Evolutionary conservation across 352 stramenopile genomes (phyloP), one percentile per base, ranked within the genome.

Genomic region (Phytophthora sansomeana): DNA sequence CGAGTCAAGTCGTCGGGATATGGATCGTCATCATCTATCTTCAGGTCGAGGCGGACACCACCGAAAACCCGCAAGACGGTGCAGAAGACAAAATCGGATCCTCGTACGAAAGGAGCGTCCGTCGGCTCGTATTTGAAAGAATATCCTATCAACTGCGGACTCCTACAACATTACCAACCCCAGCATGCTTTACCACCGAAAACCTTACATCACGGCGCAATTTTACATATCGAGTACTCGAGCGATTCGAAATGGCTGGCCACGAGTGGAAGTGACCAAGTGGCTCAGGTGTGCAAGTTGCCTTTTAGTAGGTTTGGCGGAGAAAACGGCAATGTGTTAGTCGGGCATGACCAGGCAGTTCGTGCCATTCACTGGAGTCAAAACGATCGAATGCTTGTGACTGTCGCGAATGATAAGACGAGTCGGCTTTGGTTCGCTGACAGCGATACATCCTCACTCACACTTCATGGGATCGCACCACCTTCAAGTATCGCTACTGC

Each of bases 1-100:
- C 74, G 81, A 14, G 86, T 97, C 50, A 81, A 83, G 49, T 97
- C 90, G 13, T 96, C 87, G 1, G 90, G 90, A 0, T 97, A 97
- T 66, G 90, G 88, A 29, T 56, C 69, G 5, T 52, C 59, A 0
- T 32, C 56, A 29, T 32, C 54, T 29, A 26, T 62, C 9, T 80
- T 82, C 17, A 53, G 55, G 1, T 41, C 48, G 3, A 83, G 71
- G 26, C 63, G 70, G 26, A 65, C 59, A 35, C 30, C 74, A 68
- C 59, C 63, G 29, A 72, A 67, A 50, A 36, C 58, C 1, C 57
- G 43, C 2, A n/a, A n/a, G 14, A 47, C 24, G n/a, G 24, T 46
- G 10, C 51, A 44, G 10, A 73, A 69, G n/a, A 26, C 59, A 11
- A 26, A 44, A 2, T 11, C 39, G 28, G 30, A 49, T 19, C 46